Percentiles rank a stretch among this genome's conserved stretches.
Evolutionary conservation across 768 basidiomycete species (phyloP).

Genomic region (Auriscalpium vulgare): DNA sequence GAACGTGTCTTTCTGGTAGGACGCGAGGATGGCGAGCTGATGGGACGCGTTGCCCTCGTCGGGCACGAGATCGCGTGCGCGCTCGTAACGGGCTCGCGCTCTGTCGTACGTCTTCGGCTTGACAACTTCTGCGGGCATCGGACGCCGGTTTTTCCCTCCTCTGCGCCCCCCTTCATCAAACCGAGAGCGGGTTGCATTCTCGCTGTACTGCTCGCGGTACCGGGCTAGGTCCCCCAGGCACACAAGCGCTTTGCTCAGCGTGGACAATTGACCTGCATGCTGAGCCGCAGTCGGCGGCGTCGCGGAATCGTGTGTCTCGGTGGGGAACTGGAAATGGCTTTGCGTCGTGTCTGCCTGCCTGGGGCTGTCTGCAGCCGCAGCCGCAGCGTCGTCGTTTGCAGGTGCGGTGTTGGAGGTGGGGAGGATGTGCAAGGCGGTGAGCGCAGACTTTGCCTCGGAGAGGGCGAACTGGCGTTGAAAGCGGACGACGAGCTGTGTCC

Average conservation of each 20-base stretch:
- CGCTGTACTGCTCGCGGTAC: conserved; percentile 87
- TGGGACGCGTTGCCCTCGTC: conserved; percentile 92
- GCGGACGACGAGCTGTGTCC: conserved; percentile 71
- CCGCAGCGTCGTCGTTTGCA: conserved; percentile 12
- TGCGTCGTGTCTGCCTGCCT: conserved; percentile 25
- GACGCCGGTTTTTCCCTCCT: conserved; percentile 36
- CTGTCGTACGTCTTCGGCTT: conserved; percentile 64
- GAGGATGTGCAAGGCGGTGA: conserved; percentile 51
- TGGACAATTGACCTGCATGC: conserved; percentile 57
- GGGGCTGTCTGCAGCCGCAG: conserved; percentile 17
- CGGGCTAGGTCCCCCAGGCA: conserved; percentile 92
- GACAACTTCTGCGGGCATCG: conserved; percentile 21
- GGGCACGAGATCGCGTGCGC: conserved; percentile 75
- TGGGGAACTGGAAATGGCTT: conserved; percentile 58
- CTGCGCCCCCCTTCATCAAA: conserved; percentile 54
- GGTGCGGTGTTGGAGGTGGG: conserved; percentile 29
- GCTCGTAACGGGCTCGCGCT: conserved; percentile 77
- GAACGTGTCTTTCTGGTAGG: conserved; percentile 80
- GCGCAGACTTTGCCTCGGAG: conserved; percentile 50
- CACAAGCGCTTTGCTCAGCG: conserved; percentile 81
- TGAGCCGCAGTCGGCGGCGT: conserved; percentile 36
- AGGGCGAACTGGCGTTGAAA: conserved; percentile 66
- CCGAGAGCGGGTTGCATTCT: conserved; percentile 53
- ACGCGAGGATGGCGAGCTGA: conserved; percentile 88
- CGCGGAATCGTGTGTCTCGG: conserved; percentile 35